These are phyloP conservation scores for Trichomonascaceae sp. DNA, from an alignment of 1,139 yeast genomes.

Conservation along the genomic window DNA sequence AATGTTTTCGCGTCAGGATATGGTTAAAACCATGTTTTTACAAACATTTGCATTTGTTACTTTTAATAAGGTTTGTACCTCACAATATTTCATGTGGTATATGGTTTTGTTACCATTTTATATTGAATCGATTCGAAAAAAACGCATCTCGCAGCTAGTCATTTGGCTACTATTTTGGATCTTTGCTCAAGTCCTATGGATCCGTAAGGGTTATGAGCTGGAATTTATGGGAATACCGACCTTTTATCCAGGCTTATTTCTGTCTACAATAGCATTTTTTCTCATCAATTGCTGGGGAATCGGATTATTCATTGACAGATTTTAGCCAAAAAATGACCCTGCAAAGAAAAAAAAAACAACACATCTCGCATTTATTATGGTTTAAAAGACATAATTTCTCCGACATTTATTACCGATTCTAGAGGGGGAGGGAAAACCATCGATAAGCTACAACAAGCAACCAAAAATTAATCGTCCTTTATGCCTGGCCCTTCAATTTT, in stretches of 20 bases:
- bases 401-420: neutral
- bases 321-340: neutral
- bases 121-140: constrained; percentile 21
- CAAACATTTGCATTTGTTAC: constrained; percentile 90
- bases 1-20: constrained; percentile 45
- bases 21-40: constrained; percentile 65
- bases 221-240: constrained; percentile 73
- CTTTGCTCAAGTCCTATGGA: constrained; percentile 69
- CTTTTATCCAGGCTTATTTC: constrained; percentile 57
- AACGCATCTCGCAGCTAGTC: constrained; percentile 20
- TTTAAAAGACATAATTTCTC: neutral
- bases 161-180: constrained; percentile 55
- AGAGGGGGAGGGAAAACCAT: neutral
- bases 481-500: constrained; percentile 14
- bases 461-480: neutral
- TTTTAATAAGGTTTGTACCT: constrained; percentile 90
- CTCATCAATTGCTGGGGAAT: constrained; percentile 59
- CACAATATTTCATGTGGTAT: constrained; percentile 88
- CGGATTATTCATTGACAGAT: constrained; percentile 30
- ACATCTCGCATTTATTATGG: neutral
- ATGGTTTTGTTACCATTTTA: constrained; percentile 75
- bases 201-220: constrained; percentile 65
- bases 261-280: constrained; percentile 61
- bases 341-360: no score
- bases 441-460: neutral